Evolutionary conservation across 306 rosid species (phyloP), one percentile per base, ranked within the genome.

Genomic region (Aeschynomene evenia): DNA sequence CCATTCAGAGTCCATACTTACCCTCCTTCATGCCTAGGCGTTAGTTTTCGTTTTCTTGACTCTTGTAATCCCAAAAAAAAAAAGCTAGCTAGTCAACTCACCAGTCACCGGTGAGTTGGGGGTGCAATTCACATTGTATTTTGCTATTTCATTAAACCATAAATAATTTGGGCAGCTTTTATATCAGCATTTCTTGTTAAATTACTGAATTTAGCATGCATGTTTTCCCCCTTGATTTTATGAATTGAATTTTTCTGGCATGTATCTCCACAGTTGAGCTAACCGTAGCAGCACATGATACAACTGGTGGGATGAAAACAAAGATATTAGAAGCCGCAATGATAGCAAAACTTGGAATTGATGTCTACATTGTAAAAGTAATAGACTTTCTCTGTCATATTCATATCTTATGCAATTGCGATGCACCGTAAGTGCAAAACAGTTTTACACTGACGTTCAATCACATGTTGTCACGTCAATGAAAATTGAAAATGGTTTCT

Each of bases 261-360:
- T 62, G 48, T 71, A 42, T 63, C 36, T 55, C 62, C 12, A 37
- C 88, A 81, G 96, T 90, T 70, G 73, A 93, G 77, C 73, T 78
- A 60, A 79, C 81, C 2, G 90, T 76, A 23, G 94, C 96, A 3
- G 94, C 89, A 8, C 97, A 93, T 80, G 97, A 90, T 63, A 93
- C 96, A 40, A 93, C 97, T 5, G 97, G 97, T 5, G 94, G 98
- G 33, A 93, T 93, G 96, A 50, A 67, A 79, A 82, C 98, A 58
- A 90, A 90, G 85, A 81, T 90, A 78, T 46, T 87, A 12, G 96
- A 93, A 74, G 97, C 98, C 40, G 98, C 98, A 58, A 62, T 82
- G 87, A 88, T 93, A 75, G 97, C 98, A 61, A 90, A 80, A 75
- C 89, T 86, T 10, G 98, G 97, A 60, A 90, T 93, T 45, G 85